Evolutionary conservation across 1,284 basidiomycete genomes (phyloP).

Genomic region (Puccinia horiana): DNA sequence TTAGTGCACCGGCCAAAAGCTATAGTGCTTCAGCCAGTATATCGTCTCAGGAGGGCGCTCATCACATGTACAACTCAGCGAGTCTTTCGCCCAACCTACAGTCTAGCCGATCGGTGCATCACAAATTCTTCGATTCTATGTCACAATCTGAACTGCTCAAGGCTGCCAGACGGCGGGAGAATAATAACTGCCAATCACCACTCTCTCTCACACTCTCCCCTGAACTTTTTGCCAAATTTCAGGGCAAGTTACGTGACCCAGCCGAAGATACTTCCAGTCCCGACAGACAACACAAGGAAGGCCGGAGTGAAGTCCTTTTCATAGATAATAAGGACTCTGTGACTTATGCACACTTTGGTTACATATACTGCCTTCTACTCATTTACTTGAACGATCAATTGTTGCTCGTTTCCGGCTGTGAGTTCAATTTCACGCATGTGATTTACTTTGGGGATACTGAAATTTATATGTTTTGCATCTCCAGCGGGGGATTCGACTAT

Average conservation of each 20-base stretch:
- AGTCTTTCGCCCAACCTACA: constrained; percentile 9
- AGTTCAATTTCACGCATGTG: neutral
- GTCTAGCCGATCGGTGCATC: constrained; percentile 31
- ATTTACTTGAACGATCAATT: constrained; percentile 43
- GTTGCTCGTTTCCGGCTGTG: constrained; percentile 46
- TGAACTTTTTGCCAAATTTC: neutral
- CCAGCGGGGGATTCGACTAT: constrained; percentile 48
- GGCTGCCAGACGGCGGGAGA: constrained; percentile 40
- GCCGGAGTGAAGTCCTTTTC: constrained; percentile 21
- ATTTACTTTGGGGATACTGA: neutral
- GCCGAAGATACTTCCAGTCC: constrained; percentile 18
- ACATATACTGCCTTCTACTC: constrained; percentile 42
- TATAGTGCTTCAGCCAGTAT: neutral
- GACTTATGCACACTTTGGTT: constrained; percentile 49
- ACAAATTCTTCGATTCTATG: constrained; percentile 50
- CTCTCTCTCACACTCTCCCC: neutral
- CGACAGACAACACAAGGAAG: constrained; percentile 20
- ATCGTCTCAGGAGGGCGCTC: neutral
- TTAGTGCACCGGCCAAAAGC: constrained; percentile 7
- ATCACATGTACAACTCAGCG: neutral
- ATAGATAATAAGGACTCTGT: constrained; percentile 38
- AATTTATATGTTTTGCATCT: neutral
- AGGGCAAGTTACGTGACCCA: neutral
- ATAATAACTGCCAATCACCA: constrained; percentile 23
- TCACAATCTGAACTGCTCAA: constrained; percentile 48